These are phyloP conservation scores for Apostasia ramifera DNA, from an alignment of 106 monocot genomes.

Conservation along the genomic window DNA sequence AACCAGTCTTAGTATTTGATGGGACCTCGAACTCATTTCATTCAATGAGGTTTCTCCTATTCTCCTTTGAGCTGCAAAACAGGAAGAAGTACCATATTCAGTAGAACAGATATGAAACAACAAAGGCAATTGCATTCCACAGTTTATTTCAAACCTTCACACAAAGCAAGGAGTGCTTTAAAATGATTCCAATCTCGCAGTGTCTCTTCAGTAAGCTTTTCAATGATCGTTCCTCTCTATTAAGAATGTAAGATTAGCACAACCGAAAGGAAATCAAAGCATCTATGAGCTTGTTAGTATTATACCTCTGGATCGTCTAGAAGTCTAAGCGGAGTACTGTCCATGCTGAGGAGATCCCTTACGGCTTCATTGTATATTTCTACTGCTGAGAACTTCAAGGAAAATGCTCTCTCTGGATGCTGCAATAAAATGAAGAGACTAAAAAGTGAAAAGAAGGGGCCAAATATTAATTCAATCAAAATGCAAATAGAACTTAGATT, in stretches of 20 bases:
- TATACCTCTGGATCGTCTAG: slow-evolving; percentile 92
- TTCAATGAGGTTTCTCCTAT: slow-evolving; percentile 94
- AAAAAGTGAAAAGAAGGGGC: background rate
- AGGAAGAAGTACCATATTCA: slow-evolving; percentile 3
- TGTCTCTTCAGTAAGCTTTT: slow-evolving; percentile 20
- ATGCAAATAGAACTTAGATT: background rate
- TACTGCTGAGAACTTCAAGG: slow-evolving; percentile 88
- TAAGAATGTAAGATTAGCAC: background rate
- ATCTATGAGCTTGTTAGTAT: background rate
- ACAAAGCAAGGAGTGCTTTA: slow-evolving; percentile 27
- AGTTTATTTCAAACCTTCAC: slow-evolving; percentile 63
- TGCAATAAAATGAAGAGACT: slow-evolving; percentile 23
- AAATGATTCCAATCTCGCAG: slow-evolving; percentile 17
- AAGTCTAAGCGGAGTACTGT: slow-evolving; percentile 78
- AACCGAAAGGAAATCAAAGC: background rate
- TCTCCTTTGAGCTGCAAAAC: slow-evolving; percentile 73
- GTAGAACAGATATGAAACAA: background rate
- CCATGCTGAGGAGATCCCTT: slow-evolving; percentile 83
- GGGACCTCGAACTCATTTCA: slow-evolving; percentile 95
- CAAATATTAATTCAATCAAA: background rate
- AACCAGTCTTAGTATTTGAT: slow-evolving; percentile 97
- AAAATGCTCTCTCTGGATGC: slow-evolving; percentile 93
- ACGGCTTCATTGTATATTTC: slow-evolving; percentile 99
- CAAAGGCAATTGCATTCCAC: background rate
- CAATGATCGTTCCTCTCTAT: slow-evolving; percentile 30